Evolutionary conservation across 2,329 filamentous ascomycete genomes (phyloP), one percentile per base, ranked within the genome.

Genomic region (Leptographium radiaticola): DNA sequence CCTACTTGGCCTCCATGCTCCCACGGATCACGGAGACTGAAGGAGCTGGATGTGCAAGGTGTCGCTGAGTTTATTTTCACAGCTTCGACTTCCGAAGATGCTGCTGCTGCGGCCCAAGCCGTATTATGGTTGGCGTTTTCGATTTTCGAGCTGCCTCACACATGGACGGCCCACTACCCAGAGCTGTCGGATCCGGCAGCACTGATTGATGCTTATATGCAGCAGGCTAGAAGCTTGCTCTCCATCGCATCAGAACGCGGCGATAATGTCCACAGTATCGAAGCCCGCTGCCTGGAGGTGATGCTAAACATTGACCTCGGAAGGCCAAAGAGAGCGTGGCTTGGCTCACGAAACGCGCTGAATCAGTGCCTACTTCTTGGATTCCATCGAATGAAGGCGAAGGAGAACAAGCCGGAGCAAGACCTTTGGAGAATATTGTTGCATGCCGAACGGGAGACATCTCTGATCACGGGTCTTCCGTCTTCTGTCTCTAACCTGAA

Each of bases 281-380:
- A 81, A 60, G 75, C 72, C 50, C 67, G 76, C 44, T 65, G 74
- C 49, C 61, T 81, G 13, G 67, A 73, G 43, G 67, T 70, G 13
- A 80, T 79, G 59, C 71, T 75, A 57, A 74, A 76, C 57, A 65
- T 77, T 51, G 75, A 79, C 54, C 72, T 77, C 56, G 79, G 78
- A 2, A 72, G 74, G 44, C 76, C 79, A 12, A 71, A 75, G 39
- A 70, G 73, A 57, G 72, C 75, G 1, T 82, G 78, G 79, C 65
- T 77, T 6, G 63, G 70, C 10, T 69, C 69, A 43, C 71, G 77
- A 13, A 70, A 72, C 43, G 77, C 71, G 4, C 65, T 81, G 42
- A 74, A 73, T 59, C 72, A 74, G 55, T 71, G 71, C 8, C 70
- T 80, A 56, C 64, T 81, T 1, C 71, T 77, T 1, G 74, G 76